Base-by-base conservation (phyloP, 768 basidiomycete genomes). In the Lactifluus rugatus region DNA sequence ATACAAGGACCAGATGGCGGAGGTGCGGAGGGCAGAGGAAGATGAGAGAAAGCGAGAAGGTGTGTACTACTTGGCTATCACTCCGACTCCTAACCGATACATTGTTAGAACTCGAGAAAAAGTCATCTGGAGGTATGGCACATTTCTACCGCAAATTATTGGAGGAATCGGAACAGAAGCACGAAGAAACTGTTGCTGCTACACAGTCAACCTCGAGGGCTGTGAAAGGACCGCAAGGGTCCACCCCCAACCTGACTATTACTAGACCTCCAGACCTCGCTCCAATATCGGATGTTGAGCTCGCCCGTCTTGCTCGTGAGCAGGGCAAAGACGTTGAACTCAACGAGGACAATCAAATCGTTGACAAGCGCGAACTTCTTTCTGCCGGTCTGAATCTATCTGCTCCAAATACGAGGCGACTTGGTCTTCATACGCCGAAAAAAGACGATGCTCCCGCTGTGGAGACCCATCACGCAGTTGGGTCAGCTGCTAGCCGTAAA, bases 311-410 rank as follows among this genome's bases (percentile, higher is more conserved):
- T 45, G 91, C 92, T 16, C 76, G 77, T 63, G 81, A 78, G 57
- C 78, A 87, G 66, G 94, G 93, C 23, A 88, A 88, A 69, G 78
- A 83, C 11, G 85, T 99, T 34, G 95, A 97, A 70, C 74, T 97
- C 34, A 98, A 98, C 70, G 95, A 98, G 70, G 94, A 97, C 65
- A 94, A 93, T 65, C 90, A 94, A 69, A 93, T 98, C 47, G 87
- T 99, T 48, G 96, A 99, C 74, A 93, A 94, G 68, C 85, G 94
- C 56, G 90, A 94, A 52, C 75, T 99, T 8, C 76, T 98, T 46
- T 82, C 86, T 21, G 94, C 95, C 5, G 96, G 96, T 2, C 74
- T 99, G 56, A 99, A 99, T 69, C 78, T 98, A 46, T 83, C 89
- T 34, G 81, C 88, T 59, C 82, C 87, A 37, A 88, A 91, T 67